Evolutionary conservation across 352 stramenopile genomes (phyloP).

Genomic region (Phytophthora multivora): DNA sequence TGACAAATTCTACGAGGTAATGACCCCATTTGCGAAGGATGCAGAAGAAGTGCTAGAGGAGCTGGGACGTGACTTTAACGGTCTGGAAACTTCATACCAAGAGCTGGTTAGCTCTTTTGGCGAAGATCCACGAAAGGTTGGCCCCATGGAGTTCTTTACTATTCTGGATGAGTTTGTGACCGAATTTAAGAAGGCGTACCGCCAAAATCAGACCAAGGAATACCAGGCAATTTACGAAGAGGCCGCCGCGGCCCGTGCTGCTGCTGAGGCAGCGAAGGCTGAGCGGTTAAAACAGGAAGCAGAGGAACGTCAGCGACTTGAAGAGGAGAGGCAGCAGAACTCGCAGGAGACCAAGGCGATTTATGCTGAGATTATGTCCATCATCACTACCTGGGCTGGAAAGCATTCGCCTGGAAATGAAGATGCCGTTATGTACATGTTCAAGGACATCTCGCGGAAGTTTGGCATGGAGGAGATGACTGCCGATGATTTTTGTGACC

Average conservation of each 20-base stretch:
- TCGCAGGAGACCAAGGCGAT: conserved; percentile 60
- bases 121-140: conserved; percentile 81
- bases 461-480: conserved; percentile 73
- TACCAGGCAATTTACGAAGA: conserved; percentile 81
- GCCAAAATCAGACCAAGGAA: conserved; percentile 89
- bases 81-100: conserved; percentile 74
- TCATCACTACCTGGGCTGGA: conserved; percentile 64
- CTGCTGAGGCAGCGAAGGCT: conserved; percentile 55
- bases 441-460: conserved; percentile 58
- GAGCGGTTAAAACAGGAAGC: conserved; percentile 53
- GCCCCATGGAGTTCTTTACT: conserved; percentile 83
- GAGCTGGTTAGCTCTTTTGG: conserved; percentile 85
- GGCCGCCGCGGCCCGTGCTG: conserved; percentile 46
- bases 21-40: conserved; percentile 82
- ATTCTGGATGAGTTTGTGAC: conserved; percentile 85
- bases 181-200: conserved; percentile 89
- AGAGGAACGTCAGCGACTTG: conserved; percentile 53
- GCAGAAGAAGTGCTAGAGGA: conserved; percentile 84
- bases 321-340: conserved; percentile 60
- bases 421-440: conserved; percentile 58
- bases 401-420: conserved; percentile 57
- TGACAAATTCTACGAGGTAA: conserved; percentile 84
- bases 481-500: conserved; percentile 72
- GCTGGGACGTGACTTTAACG: conserved; percentile 74
- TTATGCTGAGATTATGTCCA: conserved; percentile 70